Conservation (phyloP, 2,329 filamentous ascomycete genomes). For the Botrytis tulipae region DNA sequence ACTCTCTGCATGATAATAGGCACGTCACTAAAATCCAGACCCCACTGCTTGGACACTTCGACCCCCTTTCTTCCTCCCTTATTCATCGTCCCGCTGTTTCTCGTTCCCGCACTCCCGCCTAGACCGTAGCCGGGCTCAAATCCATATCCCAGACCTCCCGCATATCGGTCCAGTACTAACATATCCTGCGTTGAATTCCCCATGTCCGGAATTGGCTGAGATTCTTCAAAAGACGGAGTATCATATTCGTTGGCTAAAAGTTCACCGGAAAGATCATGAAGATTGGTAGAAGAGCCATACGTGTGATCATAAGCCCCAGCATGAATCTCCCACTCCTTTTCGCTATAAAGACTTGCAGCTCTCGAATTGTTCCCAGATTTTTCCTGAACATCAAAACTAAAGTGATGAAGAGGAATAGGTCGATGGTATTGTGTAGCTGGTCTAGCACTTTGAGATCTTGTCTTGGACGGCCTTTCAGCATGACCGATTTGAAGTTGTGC, state of each 20-base stretch:
- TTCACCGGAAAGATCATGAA: not conserved
- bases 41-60: conserved; percentile 23
- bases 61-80: conserved; percentile 23
- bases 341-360: conserved; percentile 8
- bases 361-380: conserved; percentile 10
- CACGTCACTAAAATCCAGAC: conserved; percentile 32
- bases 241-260: conserved; percentile 21
- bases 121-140: conserved; percentile 29
- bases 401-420: conserved; percentile 18
- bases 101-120: conserved; percentile 26
- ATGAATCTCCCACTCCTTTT: conserved; percentile 20
- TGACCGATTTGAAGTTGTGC: not conserved
- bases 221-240: conserved; percentile 20
- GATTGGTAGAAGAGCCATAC: conserved; percentile 25
- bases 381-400: conserved; percentile 16
- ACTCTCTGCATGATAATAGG: conserved; percentile 30
- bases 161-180: conserved; percentile 32
- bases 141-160: conserved; percentile 29
- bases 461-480: not conserved
- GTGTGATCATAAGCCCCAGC: conserved; percentile 29
- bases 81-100: conserved; percentile 21
- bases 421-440: conserved; percentile 16
- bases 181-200: conserved; percentile 30
- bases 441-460: conserved; percentile 11
- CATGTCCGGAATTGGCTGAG: conserved; percentile 18